phyloP scores from a whole-genome alignment of 768 basidiomycete genomes.

The Kwoniella bestiolae region DNA sequence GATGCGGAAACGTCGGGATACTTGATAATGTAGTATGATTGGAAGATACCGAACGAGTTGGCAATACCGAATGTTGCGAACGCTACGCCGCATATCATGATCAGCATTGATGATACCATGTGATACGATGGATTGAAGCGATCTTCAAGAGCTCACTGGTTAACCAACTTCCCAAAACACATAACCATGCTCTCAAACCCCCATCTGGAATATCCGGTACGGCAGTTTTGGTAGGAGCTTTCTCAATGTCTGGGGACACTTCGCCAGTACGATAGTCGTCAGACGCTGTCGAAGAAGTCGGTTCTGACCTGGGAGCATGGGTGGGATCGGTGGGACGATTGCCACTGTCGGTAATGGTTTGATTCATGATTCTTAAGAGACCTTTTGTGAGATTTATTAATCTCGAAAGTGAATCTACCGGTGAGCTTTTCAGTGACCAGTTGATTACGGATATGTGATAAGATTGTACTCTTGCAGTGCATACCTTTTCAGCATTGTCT shows the following conservation, averaged over 20 bases:
- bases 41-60: slow-evolving; percentile 58
- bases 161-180: slow-evolving; percentile 20
- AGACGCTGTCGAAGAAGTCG: too few relatives aligned
- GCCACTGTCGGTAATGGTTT: too few relatives aligned
- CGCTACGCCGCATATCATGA: slow-evolving; percentile 11
- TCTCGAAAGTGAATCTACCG: too few relatives aligned
- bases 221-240: not conserved
- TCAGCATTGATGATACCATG: not conserved
- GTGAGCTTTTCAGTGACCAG: too few relatives aligned
- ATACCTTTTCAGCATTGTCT: not conserved
- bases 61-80: slow-evolving; percentile 47
- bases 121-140: not conserved
- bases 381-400: too few relatives aligned
- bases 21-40: slow-evolving; percentile 56
- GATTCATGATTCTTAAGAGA: too few relatives aligned
- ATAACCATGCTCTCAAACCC: slow-evolving; percentile 25
- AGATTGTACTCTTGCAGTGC: not conserved
- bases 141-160: slow-evolving; percentile 6
- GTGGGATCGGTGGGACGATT: too few relatives aligned
- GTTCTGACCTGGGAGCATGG: not conserved
- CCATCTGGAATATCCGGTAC: slow-evolving; percentile 26
- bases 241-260: not conserved
- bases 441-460: too few relatives aligned
- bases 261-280: too few relatives aligned
- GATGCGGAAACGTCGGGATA: slow-evolving; percentile 51